phyloP scores from a whole-genome alignment of 2,329 filamentous ascomycete genomes.

The Endoconidiophora polonica region DNA sequence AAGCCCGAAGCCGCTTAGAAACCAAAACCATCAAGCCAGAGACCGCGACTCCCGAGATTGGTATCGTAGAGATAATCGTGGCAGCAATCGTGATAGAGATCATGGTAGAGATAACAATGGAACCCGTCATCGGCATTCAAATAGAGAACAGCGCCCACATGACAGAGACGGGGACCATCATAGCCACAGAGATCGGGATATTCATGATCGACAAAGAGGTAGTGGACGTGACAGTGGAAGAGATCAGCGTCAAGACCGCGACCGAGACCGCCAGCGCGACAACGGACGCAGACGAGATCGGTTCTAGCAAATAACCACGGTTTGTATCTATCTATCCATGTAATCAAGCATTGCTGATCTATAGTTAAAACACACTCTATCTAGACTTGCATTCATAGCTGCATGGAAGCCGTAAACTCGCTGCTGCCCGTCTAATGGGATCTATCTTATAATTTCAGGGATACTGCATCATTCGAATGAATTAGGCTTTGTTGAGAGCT shows the following conservation, averaged over 20 bases:
- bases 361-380: no score
- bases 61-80: not conserved
- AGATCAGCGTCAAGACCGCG: constrained; percentile 15
- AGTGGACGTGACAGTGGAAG: constrained; percentile 13
- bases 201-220: constrained; percentile 13
- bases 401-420: no score
- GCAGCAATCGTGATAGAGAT: not conserved
- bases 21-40: constrained; percentile 14
- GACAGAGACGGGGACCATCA: constrained; percentile 18
- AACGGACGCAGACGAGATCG: constrained; percentile 20
- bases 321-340: no score
- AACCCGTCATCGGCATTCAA: constrained; percentile 3
- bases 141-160: constrained; percentile 12
- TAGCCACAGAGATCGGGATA: constrained; percentile 20
- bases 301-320: constrained; percentile 13
- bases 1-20: constrained; percentile 16
- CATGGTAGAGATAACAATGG: constrained; percentile 14
- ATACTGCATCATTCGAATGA: no score
- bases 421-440: no score
- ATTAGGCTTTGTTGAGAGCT: no score
- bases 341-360: no score
- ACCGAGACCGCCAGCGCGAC: constrained; percentile 18
- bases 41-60: not conserved
- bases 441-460: no score
- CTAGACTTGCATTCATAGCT: no score